Evolutionary conservation across 2,329 filamentous ascomycete genomes (phyloP), one percentile per base, ranked within the genome.

Genomic region (Paraconiothyrium brasiliense): DNA sequence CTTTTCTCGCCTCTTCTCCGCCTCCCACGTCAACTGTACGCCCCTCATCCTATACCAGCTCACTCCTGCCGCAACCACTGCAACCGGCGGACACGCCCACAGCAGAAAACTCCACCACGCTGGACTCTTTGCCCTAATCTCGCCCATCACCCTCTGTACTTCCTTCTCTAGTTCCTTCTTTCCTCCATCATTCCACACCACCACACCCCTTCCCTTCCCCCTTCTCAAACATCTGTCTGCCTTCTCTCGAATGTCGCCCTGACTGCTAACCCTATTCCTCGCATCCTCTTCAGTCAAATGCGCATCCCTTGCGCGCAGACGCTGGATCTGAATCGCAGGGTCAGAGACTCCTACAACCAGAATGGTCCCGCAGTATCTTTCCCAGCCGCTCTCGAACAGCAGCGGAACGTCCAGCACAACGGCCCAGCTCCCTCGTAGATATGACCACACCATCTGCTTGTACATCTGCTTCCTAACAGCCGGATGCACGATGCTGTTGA

Each of bases 401-500:
- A 99, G 82, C 55, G 95, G 95, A 9, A 99, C 90, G 75, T 99
- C 95, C 16, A 98, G 84, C 39, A 99, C 90, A 4, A 97, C 93
- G 0, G 93, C 94, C 93, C 94, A 95, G 74, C 89, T 78, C 0
- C 95, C 94, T 1, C 80, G 80, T 14, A 95, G 58, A 73, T 97
- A 97, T 69, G 87, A 87, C 63, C 84, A 82, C n/a, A 93, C 74
- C 59, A 98, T 86, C 51, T 86, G 84, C 71, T 85, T 88, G 78
- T 93, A 92, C 85, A 97, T 94, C 77, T 92, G 93, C 74, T 83
- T 85, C 44, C 94, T 86, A 46, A 99, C 94, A 0, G 92, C 93
- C 0, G 95, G 95, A 77, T 99, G 95, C 54, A 98, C 92, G 67
- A 99, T 98, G 52, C 87, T 84, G 76, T 98, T 98, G 14, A 99